Evolutionary conservation across 2,329 filamentous ascomycete genomes (phyloP), one percentile per base, ranked within the genome.

Genomic region (Hypoxylon sp.): DNA sequence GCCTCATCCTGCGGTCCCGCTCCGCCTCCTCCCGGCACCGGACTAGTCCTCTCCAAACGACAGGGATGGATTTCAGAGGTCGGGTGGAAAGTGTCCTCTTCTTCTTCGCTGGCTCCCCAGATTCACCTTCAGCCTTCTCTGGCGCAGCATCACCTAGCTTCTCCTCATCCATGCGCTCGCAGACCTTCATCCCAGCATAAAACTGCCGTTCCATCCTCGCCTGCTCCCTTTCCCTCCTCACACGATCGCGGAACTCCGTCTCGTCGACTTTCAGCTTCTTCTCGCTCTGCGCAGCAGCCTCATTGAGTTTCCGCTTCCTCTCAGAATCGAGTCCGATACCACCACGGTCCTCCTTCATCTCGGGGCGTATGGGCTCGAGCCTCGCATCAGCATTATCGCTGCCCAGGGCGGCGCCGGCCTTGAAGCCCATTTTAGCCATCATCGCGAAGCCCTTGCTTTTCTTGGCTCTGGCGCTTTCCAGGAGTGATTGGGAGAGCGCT

Each of bases 341-440:
- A 15, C 89, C 91, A 2, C 92, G 87, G 74, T 92, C 92, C 57
- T 94, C 92, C 78, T 96, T 97, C 76, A 97, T 81, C 64, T 86
- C 85, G 53, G 97, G 84, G 35, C 88, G 85, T 64, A 99, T 88
- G 0, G 96, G 96, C 78, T 97, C 93, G 2, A 88, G 7, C 72
- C 78, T 53, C 6, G 75, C 74, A 11, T 42, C 75, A n/a, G 77
- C 68, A 27, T 81, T 80, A 7, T 81, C 81, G 73, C 87, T 89
- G 1, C 96, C 96, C 2, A 98, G 83, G 8, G 57, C 58, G 0
- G 89, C 86, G 37, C 88, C 89, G 24, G 94, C 94, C 19, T 88
- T 91, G 82, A 97, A 99, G 0, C 96, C 96, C 86, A 99, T 93
- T 80, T 93, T 95, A 21, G 93, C 91, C 94, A 99, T 97, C 93